Evolutionary conservation across 441 rosid genomes (phyloP).

Genomic region (Iberis amara): DNA sequence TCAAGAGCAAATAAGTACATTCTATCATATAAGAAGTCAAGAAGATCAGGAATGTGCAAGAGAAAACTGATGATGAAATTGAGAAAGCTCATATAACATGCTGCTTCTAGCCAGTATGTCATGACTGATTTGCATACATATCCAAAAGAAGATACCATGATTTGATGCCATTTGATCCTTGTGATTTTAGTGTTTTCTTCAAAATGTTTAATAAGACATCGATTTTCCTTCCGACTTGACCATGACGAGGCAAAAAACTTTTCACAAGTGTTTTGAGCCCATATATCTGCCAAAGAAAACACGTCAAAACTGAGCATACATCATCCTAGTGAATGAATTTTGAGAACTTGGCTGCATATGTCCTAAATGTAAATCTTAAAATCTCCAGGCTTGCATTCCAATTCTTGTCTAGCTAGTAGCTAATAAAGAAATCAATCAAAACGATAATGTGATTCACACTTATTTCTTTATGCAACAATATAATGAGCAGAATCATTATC

Average conservation of each 20-base stretch:
- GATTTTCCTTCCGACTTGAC: constrained; percentile 47
- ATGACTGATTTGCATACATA: constrained; percentile 15
- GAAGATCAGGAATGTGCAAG: constrained; percentile 12
- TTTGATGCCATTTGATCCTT: constrained; percentile 37
- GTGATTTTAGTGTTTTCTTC: constrained; percentile 52
- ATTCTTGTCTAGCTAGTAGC: constrained; percentile 19
- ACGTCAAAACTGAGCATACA: constrained; percentile 12
- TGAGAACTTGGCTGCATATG: constrained; percentile 13
- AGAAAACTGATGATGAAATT: constrained; percentile 5
- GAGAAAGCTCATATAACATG: constrained; percentile 13
- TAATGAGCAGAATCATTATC: constrained; percentile 15
- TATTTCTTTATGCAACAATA: background rate
- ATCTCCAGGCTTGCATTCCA: constrained; percentile 8
- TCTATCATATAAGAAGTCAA: constrained; percentile 18
- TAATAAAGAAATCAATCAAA: background rate
- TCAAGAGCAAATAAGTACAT: constrained; percentile 22
- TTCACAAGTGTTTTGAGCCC: constrained; percentile 81
- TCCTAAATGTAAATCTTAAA: constrained; percentile 2
- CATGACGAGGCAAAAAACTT: constrained; percentile 73
- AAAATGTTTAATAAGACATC: constrained; percentile 50
- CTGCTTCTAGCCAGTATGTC: constrained; percentile 6
- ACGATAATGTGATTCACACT: background rate
- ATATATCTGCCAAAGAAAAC: constrained; percentile 58
- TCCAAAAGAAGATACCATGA: constrained; percentile 44
- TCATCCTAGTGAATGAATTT: constrained; percentile 6